phyloP scores from a whole-genome alignment of 1,284 basidiomycete genomes.

The Ustanciosporium gigantosporum region DNA sequence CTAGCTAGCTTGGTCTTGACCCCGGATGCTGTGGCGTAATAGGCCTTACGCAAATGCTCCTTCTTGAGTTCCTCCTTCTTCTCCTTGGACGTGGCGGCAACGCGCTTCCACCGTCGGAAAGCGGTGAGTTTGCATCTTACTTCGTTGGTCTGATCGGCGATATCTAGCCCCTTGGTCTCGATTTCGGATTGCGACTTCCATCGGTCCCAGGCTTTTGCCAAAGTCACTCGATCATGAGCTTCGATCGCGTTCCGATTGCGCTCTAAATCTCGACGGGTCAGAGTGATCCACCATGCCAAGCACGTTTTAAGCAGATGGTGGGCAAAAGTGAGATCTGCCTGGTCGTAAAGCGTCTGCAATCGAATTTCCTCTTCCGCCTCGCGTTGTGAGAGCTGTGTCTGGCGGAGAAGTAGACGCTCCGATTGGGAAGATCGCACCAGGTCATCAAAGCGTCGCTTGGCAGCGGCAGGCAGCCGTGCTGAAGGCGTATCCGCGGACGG shows the following conservation, averaged over 20 bases:
- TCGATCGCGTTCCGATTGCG: constrained; percentile 10
- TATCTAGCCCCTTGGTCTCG: not conserved
- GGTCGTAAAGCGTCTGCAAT: not conserved
- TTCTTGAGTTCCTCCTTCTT: constrained; percentile 27
- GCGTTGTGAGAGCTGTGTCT: constrained; percentile 2
- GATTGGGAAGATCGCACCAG: constrained; percentile 31
- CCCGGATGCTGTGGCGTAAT: constrained; percentile 5
- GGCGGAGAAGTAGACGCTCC: constrained; percentile 14
- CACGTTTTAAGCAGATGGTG: constrained; percentile 12
- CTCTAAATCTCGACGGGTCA: constrained; percentile 14
- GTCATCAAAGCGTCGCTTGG: constrained; percentile 35
- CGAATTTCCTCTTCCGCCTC: constrained; percentile 11
- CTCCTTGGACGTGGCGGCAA: constrained; percentile 1
- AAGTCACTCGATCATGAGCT: constrained; percentile 11
- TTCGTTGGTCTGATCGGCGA: constrained; percentile 20
- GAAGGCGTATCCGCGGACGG: too few relatives aligned
- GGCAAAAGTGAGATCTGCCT: constrained; percentile 21
- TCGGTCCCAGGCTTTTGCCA: constrained; percentile 19
- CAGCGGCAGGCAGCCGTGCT: constrained; percentile 5
- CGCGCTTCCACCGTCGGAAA: constrained; percentile 29
- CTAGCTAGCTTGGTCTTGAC: constrained; percentile 6
- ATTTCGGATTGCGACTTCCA: constrained; percentile 7
- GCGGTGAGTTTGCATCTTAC: constrained; percentile 39
- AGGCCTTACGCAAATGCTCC: constrained; percentile 24
- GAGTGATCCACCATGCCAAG: constrained; percentile 40